A percentile compares a stretch with the other conserved stretches of the same genome.
phyloP scores from a whole-genome alignment of 805 yeast species.

The Starmerella cellae region DNA sequence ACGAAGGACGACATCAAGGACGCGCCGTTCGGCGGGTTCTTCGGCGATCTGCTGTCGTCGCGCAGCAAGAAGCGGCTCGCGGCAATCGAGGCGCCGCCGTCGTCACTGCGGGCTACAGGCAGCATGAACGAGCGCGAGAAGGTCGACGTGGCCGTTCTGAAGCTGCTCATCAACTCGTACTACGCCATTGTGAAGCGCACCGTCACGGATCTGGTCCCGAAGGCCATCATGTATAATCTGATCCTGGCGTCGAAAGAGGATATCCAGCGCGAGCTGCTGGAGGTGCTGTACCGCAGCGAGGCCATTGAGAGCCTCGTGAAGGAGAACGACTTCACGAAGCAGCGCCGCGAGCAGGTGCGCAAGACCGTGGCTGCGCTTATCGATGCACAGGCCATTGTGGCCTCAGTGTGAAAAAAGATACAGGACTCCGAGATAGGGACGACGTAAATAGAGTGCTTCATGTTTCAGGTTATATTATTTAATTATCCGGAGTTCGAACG shows the following conservation, averaged over 20 bases:
- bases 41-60: constrained; percentile 86
- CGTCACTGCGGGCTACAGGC: constrained; percentile 83
- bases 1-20: constrained; percentile 26
- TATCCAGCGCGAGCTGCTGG: constrained; percentile 81
- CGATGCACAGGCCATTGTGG: constrained; percentile 82
- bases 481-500: too few species aligned
- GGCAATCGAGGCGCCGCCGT: constrained; percentile 93
- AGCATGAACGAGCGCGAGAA: constrained; percentile 86
- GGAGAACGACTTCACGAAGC: constrained; percentile 84
- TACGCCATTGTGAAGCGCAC: constrained; percentile 87
- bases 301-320: constrained; percentile 60
- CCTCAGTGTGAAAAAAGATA: constrained; percentile 28
- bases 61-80: constrained; percentile 88
- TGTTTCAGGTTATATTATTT: too few species aligned
- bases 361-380: constrained; percentile 88
- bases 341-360: constrained; percentile 84
- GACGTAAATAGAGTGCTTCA: too few species aligned
- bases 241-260: constrained; percentile 69
- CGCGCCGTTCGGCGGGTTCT: constrained; percentile 62
- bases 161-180: constrained; percentile 77
- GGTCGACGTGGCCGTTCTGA: constrained; percentile 92
- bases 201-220: constrained; percentile 84
- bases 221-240: constrained; percentile 84
- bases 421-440: too few species aligned
- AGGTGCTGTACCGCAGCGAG: constrained; percentile 70